Conservation (phyloP, 441 rosid genomes). For the Erodium trifolium region DNA sequence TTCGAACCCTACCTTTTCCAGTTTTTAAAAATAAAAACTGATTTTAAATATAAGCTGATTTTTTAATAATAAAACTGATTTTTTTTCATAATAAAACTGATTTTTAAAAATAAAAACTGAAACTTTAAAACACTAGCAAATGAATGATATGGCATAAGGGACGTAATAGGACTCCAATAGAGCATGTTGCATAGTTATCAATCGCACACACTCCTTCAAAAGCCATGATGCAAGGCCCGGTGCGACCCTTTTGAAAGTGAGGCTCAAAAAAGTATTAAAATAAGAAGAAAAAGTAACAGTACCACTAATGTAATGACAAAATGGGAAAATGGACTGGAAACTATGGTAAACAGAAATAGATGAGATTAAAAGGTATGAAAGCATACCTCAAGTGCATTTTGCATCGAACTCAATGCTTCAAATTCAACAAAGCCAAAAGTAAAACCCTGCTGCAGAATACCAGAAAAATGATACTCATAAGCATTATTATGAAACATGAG, state of each 20-base stretch:
- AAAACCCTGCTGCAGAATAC: conserved; percentile 60
- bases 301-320: no score
- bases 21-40: no score
- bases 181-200: background rate
- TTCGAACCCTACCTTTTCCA: no score
- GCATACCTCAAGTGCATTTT: conserved; percentile 66
- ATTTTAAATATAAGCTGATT: no score
- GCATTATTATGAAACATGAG: conserved; percentile 11
- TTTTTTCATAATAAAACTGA: no score
- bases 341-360: conserved; percentile 7
- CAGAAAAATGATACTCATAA: conserved; percentile 21
- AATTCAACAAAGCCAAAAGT: conserved; percentile 97
- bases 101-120: no score
- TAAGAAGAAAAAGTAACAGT: background rate
- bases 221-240: background rate
- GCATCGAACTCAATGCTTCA: conserved; percentile 56
- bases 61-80: no score
- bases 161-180: background rate
- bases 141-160: background rate
- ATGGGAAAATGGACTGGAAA: background rate
- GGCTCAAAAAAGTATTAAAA: background rate
- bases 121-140: no score
- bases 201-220: no score
- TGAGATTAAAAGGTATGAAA: conserved; percentile 10
- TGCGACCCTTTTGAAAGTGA: background rate